Base-by-base conservation (phyloP, 2,329 filamentous ascomycete genomes). In the Arachnomyces sp. region DNA sequence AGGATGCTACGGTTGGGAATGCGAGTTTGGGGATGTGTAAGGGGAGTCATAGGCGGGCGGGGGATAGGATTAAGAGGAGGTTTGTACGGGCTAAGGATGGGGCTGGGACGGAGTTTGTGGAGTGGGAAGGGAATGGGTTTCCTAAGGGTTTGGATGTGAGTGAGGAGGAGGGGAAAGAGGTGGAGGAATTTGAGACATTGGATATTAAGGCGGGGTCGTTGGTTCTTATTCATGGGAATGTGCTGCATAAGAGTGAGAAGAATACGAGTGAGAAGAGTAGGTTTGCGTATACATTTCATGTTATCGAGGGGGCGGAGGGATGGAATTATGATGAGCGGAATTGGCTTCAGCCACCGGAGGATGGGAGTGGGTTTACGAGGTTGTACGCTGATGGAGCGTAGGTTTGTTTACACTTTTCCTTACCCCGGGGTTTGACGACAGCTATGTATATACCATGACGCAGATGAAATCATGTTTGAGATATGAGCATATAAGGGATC, bases 211-310 rank as follows among this genome's bases (percentile, higher is more conserved):
- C 89, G 0, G 92, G 92, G 0, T 84, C 84, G 34, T 62, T 98
- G 61, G 88, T 96, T 35, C 66, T 98, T 46, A 96, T 98, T 49
- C 90, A 98, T 67, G 92, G 92, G 1, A 96, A 96, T 63, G 66
- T 95, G 52, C 60, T 96, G 67, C 92, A 98, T 65, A 94, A 94
- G 77, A 95, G 89, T 59, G 88, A 94, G 75, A 85, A 76, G 72
- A 98, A 98, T 60, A 74, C 77, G 41, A 94, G 89, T 59, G 65
- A 74, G 48, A 90, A 86, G 70, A 88, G 89, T 15, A 74, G 90
- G 49, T 93, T 92, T 58, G 94, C 95, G 39, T 98, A 96, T 64
- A 96, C 92, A 0, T 98, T 96, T 61, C 92, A 98, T 68, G 77
- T 94, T 43, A 96, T 96, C 55, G 92, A 96, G 66, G 84, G 83